Evolutionary conservation across 2,329 filamentous ascomycete genomes (phyloP).

Genomic region (Hymenoscyphus fructigenus): DNA sequence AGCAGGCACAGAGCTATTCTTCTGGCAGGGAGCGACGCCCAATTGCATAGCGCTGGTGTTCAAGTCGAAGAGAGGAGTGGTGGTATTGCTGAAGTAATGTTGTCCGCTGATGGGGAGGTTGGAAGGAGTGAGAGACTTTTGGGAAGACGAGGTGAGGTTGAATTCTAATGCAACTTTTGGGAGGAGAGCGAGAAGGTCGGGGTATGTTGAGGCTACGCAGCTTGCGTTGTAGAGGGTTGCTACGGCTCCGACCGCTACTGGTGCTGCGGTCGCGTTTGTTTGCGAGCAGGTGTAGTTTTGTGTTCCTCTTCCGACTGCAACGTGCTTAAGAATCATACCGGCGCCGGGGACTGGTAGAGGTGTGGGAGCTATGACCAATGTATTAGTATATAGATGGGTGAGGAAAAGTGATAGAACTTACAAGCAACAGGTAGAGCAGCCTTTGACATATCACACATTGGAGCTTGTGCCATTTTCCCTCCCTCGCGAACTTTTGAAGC

Average conservation of each 20-base stretch:
- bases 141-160: slow-evolving; percentile 46
- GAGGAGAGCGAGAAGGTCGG: slow-evolving; percentile 63
- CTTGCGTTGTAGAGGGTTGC: slow-evolving; percentile 87
- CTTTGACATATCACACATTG: slow-evolving; percentile 54
- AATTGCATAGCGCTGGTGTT: slow-evolving; percentile 55
- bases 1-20: slow-evolving; percentile 60
- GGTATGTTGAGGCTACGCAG: slow-evolving; percentile 71
- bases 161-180: slow-evolving; percentile 69
- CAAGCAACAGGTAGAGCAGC: slow-evolving; percentile 51
- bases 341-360: slow-evolving; percentile 59
- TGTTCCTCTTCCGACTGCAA: slow-evolving; percentile 83
- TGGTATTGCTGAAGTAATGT: slow-evolving; percentile 74
- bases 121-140: slow-evolving; percentile 50
- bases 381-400: slow-evolving; percentile 11
- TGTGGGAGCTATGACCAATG: slow-evolving; percentile 46
- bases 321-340: slow-evolving; percentile 68
- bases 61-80: slow-evolving; percentile 79
- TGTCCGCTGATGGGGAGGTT: slow-evolving; percentile 68
- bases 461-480: slow-evolving; percentile 44
- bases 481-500: slow-evolving; percentile 52
- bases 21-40: slow-evolving; percentile 61
- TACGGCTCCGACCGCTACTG: slow-evolving; percentile 68
- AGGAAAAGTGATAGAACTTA: slow-evolving; percentile 36
- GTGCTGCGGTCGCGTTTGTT: slow-evolving; percentile 57
- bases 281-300: slow-evolving; percentile 89